Evolutionary conservation across 495 filamentous ascomycete species (phyloP), one percentile per base, ranked within the genome.

Genomic region (Rostrohypoxylon terebratum): DNA sequence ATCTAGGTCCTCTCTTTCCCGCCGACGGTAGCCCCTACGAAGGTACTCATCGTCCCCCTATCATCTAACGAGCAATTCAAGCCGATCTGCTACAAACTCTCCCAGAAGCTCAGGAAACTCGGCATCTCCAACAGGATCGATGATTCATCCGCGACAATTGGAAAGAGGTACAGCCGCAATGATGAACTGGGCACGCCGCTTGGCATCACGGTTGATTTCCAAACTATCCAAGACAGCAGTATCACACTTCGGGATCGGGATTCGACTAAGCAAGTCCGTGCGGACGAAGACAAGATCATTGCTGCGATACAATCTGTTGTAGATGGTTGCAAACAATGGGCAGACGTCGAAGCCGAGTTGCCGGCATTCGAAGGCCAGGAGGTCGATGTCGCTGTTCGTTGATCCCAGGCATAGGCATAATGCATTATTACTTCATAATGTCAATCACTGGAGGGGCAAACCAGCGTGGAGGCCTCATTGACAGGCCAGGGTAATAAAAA

Each of bases 221-320:
- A 93, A 81, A 91, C 89, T 23, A 73, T 93, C 44, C 85, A 92
- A 77, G 91, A 93, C 75, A 84, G 83, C 66, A 87, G 88, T 2
- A 81, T 92, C 67, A 94, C 92, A n/a, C 81, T 94, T 60, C 79
- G 92, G 58, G 92, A 93, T 66, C 85, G 91, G 28, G 91, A 93
- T 77, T 86, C 86, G 33, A 94, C 88, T 18, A 87, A 87, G 73
- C 92, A 94, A 80, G 90, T 94, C 50, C 85, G 91, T 31, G 89
- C 89, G 13, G 83, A 83, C 23, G 81, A 88, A 73, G 86, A 90
- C 33, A 86, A 85, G 73, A 88, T 94, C 54, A 75, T 91, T 40
- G 82, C 81, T n/a, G 90, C 90, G 59, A 86, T 93, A 62, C 80
- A 81, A 75, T 78, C 78, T n/a, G 78, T 91, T 21, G 83, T 86